A percentile compares a stretch with the other conserved stretches of the same genome.
Evolutionary conservation across 352 stramenopile species (phyloP).

Genomic region (Phytopythium aichiense): DNA sequence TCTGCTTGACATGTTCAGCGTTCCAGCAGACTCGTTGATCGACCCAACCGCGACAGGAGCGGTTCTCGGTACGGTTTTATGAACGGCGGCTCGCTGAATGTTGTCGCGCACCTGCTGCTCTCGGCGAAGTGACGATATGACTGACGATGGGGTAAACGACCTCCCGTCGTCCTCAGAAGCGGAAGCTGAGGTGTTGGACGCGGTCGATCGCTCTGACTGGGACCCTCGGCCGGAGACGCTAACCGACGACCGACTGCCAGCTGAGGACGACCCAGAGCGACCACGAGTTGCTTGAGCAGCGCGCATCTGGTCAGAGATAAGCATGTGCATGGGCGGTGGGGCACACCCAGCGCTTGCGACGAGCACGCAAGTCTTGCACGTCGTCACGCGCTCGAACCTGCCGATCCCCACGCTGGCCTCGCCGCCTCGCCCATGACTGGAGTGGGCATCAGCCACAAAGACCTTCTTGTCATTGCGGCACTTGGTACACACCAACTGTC

Average conservation of each 20-base stretch:
- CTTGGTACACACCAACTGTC: slow-evolving; percentile 39
- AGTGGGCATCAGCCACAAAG: slow-evolving; percentile 22
- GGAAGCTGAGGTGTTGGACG: neutral
- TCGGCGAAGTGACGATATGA: neutral
- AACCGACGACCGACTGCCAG: slow-evolving; percentile 1
- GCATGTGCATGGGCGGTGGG: slow-evolving; percentile 19
- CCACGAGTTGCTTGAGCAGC: neutral
- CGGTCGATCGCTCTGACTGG: neutral
- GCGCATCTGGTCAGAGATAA: slow-evolving; percentile 12
- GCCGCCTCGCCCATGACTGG: neutral
- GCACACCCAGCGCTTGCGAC: slow-evolving; percentile 20
- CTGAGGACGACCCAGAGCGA: neutral
- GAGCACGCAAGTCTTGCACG: slow-evolving; percentile 36
- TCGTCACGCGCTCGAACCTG: slow-evolving; percentile 21
- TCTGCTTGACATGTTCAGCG: neutral
- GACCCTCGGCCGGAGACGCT: neutral
- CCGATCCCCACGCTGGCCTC: slow-evolving; percentile 6
- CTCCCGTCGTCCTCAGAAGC: neutral
- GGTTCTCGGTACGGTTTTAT: neutral
- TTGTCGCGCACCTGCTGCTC: neutral
- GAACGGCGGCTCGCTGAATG: neutral
- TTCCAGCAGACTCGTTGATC: neutral
- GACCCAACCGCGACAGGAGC: neutral
- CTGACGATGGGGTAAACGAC: neutral
- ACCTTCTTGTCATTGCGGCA: slow-evolving; percentile 43